phyloP scores from a whole-genome alignment of 169 alveolate genomes.

The Plasmodium reichenowi region DNA sequence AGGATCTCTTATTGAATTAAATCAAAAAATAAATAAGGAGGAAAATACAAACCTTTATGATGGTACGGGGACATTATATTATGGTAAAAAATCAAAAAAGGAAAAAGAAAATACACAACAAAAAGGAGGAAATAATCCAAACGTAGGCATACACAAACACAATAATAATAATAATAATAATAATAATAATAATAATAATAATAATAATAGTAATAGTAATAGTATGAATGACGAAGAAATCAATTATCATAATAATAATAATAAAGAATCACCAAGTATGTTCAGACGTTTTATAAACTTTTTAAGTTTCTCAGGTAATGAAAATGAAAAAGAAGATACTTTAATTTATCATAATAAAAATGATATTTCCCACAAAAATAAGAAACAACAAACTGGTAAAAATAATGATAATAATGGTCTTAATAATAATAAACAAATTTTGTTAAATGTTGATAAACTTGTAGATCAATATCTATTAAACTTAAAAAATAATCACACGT shows the following conservation, averaged over 20 bases:
- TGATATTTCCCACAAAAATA: background rate
- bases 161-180: background rate
- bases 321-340: background rate
- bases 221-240: background rate
- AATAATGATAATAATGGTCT: background rate
- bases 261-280: background rate
- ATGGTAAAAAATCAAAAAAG: background rate
- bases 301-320: constrained; percentile 1
- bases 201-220: background rate
- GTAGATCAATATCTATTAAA: constrained; percentile 59
- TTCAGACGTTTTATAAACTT: background rate
- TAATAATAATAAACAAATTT: background rate
- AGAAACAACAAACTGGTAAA: background rate
- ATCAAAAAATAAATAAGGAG: background rate
- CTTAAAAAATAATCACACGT: constrained; percentile 7
- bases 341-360: background rate
- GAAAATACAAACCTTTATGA: constrained; percentile 11
- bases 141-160: background rate
- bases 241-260: background rate
- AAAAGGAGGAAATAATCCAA: background rate
- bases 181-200: background rate
- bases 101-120: background rate
- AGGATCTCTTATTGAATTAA: background rate
- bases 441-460: constrained; percentile 25
- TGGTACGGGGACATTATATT: constrained; percentile 57